Conservation (phyloP, 331 rosid species). For the Quercus phellos region DNA sequence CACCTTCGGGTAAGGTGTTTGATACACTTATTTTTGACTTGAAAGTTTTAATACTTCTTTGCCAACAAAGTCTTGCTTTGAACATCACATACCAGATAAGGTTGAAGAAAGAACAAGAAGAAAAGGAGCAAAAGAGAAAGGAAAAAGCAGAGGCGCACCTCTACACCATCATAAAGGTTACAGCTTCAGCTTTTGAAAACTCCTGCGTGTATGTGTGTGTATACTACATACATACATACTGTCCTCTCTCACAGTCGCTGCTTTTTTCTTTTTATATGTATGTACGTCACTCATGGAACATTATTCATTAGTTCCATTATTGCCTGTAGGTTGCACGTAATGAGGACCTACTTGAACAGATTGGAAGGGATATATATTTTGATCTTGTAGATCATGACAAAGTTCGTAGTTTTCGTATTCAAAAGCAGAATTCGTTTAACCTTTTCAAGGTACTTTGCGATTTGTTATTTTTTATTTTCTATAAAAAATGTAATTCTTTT, state of each 20-base stretch:
- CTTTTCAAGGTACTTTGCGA: slow-evolving; percentile 56
- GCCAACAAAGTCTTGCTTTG: not conserved
- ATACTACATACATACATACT: not conserved
- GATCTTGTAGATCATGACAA: slow-evolving; percentile 93
- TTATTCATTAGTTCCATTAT: not conserved
- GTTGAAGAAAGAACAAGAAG: slow-evolving; percentile 75
- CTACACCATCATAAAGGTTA: slow-evolving; percentile 63
- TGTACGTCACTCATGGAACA: not conserved
- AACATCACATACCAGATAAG: slow-evolving; percentile 48
- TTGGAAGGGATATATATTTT: slow-evolving; percentile 68
- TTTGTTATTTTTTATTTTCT: not conserved
- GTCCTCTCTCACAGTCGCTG: not conserved
- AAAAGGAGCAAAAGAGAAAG: slow-evolving; percentile 65
- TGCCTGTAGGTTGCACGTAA: slow-evolving; percentile 79
- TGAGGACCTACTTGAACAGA: slow-evolving; percentile 68
- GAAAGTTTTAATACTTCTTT: not conserved
- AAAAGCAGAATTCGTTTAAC: slow-evolving; percentile 50
- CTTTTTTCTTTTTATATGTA: not conserved
- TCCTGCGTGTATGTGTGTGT: not conserved
- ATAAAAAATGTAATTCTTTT: not conserved
- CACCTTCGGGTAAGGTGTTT: slow-evolving; percentile 51
- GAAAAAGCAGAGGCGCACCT: slow-evolving; percentile 80
- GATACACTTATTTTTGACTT: not conserved
- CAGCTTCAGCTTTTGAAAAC: not conserved
- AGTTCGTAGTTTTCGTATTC: slow-evolving; percentile 74